A percentile compares a stretch with the other conserved stretches of the same genome.
These are phyloP conservation scores for Dactylellina leptospora DNA, from an alignment of 2,329 filamentous ascomycete species.

Conservation along the genomic window DNA sequence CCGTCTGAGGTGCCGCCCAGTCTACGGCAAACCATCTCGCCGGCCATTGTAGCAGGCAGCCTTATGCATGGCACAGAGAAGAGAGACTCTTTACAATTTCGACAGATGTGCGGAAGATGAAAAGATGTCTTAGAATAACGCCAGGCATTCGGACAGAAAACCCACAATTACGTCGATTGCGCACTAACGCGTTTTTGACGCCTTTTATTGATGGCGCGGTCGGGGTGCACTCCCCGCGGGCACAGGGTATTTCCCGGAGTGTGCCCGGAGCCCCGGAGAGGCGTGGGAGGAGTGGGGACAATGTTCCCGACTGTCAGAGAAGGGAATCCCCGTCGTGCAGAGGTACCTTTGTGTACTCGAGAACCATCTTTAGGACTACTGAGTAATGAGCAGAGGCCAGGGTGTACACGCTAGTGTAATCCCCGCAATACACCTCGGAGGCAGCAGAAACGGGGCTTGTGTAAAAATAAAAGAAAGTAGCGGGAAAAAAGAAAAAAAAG, in stretches of 20 bases:
- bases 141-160: slow-evolving; percentile 29
- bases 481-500: slow-evolving; percentile 1
- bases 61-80: slow-evolving; percentile 28
- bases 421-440: slow-evolving; percentile 18
- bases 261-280: not conserved
- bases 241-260: slow-evolving; percentile 1
- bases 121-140: slow-evolving; percentile 25
- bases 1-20: slow-evolving; percentile 12
- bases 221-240: slow-evolving; percentile 13
- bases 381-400: slow-evolving; percentile 28
- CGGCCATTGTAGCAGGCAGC: slow-evolving; percentile 1
- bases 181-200: slow-evolving; percentile 14
- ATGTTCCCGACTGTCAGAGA: slow-evolving; percentile 9
- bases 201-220: slow-evolving; percentile 10
- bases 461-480: not conserved
- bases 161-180: slow-evolving; percentile 46
- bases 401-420: slow-evolving; percentile 43
- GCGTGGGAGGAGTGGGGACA: not conserved
- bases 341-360: slow-evolving; percentile 49
- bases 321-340: slow-evolving; percentile 18
- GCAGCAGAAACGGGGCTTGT: not conserved
- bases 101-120: slow-evolving; percentile 49
- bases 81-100: slow-evolving; percentile 32
- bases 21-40: not conserved
- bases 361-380: slow-evolving; percentile 17